phyloP scores from a whole-genome alignment of 306 rosid species.

The Malus sylvestris region DNA sequence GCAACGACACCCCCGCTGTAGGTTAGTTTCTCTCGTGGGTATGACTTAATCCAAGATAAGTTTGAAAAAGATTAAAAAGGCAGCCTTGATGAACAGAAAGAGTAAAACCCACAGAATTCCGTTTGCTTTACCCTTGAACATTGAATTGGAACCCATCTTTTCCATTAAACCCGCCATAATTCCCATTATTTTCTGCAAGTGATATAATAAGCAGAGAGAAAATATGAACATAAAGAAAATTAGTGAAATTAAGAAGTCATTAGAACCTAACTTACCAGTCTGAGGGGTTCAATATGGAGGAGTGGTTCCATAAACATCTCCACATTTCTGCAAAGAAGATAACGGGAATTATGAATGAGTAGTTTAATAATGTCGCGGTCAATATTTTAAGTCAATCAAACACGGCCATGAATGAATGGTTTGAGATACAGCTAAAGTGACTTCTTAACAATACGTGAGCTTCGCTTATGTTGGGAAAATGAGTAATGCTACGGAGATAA shows the following conservation, averaged over 20 bases:
- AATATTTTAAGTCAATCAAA: background rate
- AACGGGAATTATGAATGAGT: no score
- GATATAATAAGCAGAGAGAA: background rate
- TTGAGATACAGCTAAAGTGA: no score
- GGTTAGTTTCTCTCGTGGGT: background rate
- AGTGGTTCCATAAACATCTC: constrained; percentile 58
- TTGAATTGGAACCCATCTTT: constrained; percentile 9
- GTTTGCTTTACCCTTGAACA: constrained; percentile 17
- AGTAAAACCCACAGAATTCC: constrained; percentile 4
- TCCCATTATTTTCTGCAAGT: constrained; percentile 32
- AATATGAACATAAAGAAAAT: background rate
- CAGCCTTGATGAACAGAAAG: constrained; percentile 10
- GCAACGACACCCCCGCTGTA: no score
- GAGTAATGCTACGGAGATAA: no score
- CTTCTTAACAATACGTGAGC: no score
- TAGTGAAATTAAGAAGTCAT: background rate
- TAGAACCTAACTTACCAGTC: constrained; percentile 30
- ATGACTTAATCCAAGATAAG: background rate
- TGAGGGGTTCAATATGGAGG: constrained; percentile 36
- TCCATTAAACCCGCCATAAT: constrained; percentile 5
- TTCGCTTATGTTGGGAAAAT: no score
- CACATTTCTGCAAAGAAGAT: constrained; percentile 33
- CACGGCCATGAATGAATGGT: no score
- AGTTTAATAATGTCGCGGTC: no score
- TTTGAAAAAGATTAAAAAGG: constrained; percentile 16